Evolutionary conservation across 805 yeast genomes (phyloP).

Genomic region (Groenewaldozyma tartarivorans): DNA sequence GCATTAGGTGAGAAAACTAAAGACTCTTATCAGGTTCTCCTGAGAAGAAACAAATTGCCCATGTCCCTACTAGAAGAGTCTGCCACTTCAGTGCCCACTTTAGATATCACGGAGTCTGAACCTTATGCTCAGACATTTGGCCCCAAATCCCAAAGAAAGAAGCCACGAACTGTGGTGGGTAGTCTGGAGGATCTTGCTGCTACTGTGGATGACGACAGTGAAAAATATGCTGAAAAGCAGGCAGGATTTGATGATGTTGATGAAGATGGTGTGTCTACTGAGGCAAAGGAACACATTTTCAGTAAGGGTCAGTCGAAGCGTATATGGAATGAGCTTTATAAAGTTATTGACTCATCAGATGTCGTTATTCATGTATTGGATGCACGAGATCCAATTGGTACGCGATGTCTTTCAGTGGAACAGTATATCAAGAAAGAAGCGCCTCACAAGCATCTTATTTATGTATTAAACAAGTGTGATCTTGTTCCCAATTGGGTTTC

Average conservation of each 20-base stretch:
- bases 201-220: constrained; percentile 46
- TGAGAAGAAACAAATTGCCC: constrained; percentile 86
- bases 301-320: constrained; percentile 96
- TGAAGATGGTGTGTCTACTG: constrained; percentile 74
- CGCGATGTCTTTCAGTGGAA: constrained; percentile 89
- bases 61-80: constrained; percentile 90
- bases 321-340: constrained; percentile 96
- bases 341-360: constrained; percentile 95
- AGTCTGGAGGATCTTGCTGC: constrained; percentile 69
- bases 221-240: constrained; percentile 56
- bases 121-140: constrained; percentile 77
- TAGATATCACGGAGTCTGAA: constrained; percentile 82
- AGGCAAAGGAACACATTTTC: constrained; percentile 92
- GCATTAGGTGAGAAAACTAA: constrained; percentile 81
- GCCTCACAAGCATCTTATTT: constrained; percentile 92
- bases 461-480: constrained; percentile 94
- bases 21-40: constrained; percentile 76
- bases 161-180: constrained; percentile 72
- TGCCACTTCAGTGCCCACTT: constrained; percentile 47
- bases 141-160: constrained; percentile 89
- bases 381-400: constrained; percentile 96
- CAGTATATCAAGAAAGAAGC: constrained; percentile 88
- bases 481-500: constrained; percentile 99
- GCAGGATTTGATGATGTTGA: constrained; percentile 37
- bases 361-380: constrained; percentile 94